Evolutionary conservation across 352 stramenopile genomes (phyloP).

Genomic region (Vaucheria bursata): DNA sequence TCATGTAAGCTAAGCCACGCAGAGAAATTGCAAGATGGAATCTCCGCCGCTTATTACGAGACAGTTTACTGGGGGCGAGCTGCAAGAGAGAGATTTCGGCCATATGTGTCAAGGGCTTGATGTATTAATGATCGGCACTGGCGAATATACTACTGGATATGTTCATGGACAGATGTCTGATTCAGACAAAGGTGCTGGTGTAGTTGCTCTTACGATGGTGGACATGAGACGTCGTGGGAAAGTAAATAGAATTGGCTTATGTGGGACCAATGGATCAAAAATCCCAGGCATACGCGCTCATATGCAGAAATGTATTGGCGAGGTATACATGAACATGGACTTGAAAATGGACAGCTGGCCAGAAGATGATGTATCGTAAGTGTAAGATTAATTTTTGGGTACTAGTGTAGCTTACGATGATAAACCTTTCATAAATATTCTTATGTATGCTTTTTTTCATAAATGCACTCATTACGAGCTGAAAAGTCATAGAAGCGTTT

Average conservation of each 20-base stretch:
- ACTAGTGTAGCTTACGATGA: too few species aligned
- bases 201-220: slow-evolving; percentile 78
- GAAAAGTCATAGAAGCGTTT: too few species aligned
- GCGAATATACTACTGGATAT: slow-evolving; percentile 81
- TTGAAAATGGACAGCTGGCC: slow-evolving; percentile 71
- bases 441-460: too few species aligned
- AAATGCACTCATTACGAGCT: too few species aligned
- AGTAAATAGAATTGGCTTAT: slow-evolving; percentile 66
- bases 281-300: slow-evolving; percentile 72
- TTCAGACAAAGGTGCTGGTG: slow-evolving; percentile 67
- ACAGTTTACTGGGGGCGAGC: slow-evolving; percentile 29
- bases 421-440: too few species aligned
- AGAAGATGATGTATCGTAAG: slow-evolving; percentile 51
- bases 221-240: slow-evolving; percentile 65
- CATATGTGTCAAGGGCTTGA: slow-evolving; percentile 50
- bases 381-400: too few species aligned
- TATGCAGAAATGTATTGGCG: slow-evolving; percentile 66
- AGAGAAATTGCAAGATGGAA: too few species aligned
- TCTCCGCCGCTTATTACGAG: slow-evolving; percentile 12
- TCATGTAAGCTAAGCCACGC: too few species aligned
- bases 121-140: slow-evolving; percentile 76
- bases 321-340: slow-evolving; percentile 64
- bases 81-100: slow-evolving; percentile 30
- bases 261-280: slow-evolving; percentile 72
- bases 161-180: slow-evolving; percentile 61